These are phyloP conservation scores for Metschnikowia anglica DNA, from an alignment of 805 yeast genomes.

Conservation along the genomic window DNA sequence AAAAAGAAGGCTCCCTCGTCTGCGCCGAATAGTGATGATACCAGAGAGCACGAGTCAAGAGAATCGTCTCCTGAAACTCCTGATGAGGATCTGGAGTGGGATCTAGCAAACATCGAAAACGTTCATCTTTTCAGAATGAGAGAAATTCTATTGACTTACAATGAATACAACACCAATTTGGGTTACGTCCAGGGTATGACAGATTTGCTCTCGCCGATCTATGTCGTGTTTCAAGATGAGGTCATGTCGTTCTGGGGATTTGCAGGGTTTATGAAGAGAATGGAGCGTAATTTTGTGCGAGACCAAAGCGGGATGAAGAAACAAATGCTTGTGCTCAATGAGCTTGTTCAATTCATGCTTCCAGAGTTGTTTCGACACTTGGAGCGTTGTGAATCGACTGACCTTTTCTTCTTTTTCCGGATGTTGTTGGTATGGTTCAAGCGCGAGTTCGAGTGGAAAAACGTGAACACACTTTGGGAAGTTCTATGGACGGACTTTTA, in stretches of 20 bases:
- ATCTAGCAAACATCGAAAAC: constrained; percentile 65
- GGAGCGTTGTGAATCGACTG: constrained; percentile 83
- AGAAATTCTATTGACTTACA: constrained; percentile 81
- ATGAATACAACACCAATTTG: constrained; percentile 75
- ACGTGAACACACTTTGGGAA: constrained; percentile 86
- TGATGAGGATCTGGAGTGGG: constrained; percentile 48
- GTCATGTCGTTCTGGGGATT: constrained; percentile 86
- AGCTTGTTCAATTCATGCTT: constrained; percentile 83
- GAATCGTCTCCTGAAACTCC: constrained; percentile 37
- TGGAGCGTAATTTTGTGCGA: constrained; percentile 91
- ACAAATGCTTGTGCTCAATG: constrained; percentile 81
- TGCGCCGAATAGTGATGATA: not conserved
- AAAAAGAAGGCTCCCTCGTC: constrained; percentile 35
- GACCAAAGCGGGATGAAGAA: constrained; percentile 92
- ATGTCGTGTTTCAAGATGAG: constrained; percentile 65
- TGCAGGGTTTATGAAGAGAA: constrained; percentile 81
- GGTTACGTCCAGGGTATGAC: constrained; percentile 99
- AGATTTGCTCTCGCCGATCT: constrained; percentile 85
- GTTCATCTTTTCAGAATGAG: constrained; percentile 71
- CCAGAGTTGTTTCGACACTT: constrained; percentile 82
- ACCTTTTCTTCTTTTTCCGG: constrained; percentile 89
- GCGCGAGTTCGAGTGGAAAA: constrained; percentile 80
- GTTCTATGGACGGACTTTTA: constrained; percentile 84
- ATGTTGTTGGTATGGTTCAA: constrained; percentile 96
- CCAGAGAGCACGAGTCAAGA: not conserved